Evolutionary conservation across 129 eudicot species (phyloP).

Genomic region (Flaveria linearis): DNA sequence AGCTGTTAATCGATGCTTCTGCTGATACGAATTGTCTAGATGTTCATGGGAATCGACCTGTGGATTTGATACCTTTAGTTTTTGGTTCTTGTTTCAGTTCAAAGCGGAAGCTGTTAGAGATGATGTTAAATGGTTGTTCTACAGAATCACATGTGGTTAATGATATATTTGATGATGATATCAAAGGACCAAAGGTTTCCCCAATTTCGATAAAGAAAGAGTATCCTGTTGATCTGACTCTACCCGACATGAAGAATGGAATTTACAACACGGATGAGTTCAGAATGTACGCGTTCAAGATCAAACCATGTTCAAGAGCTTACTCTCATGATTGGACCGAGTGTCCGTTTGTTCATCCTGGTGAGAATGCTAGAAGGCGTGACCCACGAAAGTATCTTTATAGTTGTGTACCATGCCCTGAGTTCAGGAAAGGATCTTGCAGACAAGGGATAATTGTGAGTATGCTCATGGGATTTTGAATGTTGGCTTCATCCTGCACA

Average conservation of each 20-base stretch:
- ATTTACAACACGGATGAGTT: constrained; percentile 81
- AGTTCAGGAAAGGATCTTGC: constrained; percentile 72
- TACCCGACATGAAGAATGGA: constrained; percentile 77
- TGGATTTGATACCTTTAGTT: constrained; percentile 44
- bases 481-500: constrained; percentile 96
- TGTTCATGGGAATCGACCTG: constrained; percentile 60
- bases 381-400: constrained; percentile 81
- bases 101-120: constrained; percentile 47
- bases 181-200: constrained; percentile 23
- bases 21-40: constrained; percentile 58
- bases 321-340: constrained; percentile 96
- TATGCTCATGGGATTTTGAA: constrained; percentile 88
- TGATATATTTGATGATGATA: constrained; percentile 35
- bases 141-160: constrained; percentile 31
- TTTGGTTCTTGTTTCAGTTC: constrained; percentile 34
- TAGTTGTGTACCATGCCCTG: constrained; percentile 87
- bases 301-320: constrained; percentile 92
- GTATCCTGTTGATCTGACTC: constrained; percentile 63
- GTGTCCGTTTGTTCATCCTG: constrained; percentile 91
- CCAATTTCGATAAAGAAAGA: constrained; percentile 52
- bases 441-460: constrained; percentile 72
- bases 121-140: constrained; percentile 42
- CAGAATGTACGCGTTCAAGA: constrained; percentile 75
- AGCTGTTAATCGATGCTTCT: constrained; percentile 59
- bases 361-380: constrained; percentile 86